phyloP scores from a whole-genome alignment of 495 filamentous ascomycete species.

The Aspergillus mulundensis region DNA sequence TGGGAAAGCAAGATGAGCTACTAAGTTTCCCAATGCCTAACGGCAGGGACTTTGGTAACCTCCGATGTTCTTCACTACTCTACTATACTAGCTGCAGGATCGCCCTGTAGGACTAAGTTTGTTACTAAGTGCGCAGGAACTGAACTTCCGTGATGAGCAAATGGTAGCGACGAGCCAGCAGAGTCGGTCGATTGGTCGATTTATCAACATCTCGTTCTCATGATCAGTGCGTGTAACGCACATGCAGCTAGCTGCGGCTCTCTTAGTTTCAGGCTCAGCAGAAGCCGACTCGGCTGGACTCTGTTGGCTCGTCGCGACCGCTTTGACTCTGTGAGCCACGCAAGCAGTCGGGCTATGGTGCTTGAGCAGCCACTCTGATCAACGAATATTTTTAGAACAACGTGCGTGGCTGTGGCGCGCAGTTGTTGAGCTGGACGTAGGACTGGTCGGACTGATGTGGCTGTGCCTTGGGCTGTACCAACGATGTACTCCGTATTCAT shows the following conservation, averaged over 20 bases:
- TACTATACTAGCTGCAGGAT: constrained; percentile 4
- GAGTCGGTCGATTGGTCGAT: not conserved
- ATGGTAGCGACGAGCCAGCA: constrained; percentile 4
- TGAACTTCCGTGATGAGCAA: not conserved
- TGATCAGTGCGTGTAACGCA: not conserved
- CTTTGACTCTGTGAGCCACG: not conserved
- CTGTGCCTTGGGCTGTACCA: constrained; percentile 17
- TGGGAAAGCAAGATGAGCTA: not conserved
- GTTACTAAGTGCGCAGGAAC: constrained; percentile 15
- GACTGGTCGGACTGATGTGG: constrained; percentile 26
- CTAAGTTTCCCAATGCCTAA: not conserved
- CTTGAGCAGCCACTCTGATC: constrained; percentile 3
- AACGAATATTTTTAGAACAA: constrained; percentile 2
- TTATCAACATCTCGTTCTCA: not conserved
- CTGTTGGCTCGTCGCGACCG: not conserved
- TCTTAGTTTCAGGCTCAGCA: not conserved
- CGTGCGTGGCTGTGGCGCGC: constrained; percentile 9
- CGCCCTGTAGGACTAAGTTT: constrained; percentile 4
- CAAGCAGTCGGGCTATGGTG: not conserved
- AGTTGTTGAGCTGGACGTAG: constrained; percentile 19
- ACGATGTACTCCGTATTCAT: constrained; percentile 2
- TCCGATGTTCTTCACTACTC: not conserved
- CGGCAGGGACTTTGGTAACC: constrained; percentile 2
- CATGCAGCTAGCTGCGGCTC: not conserved
- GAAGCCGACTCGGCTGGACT: not conserved